Evolutionary conservation across 2,329 filamentous ascomycete genomes (phyloP).

Genomic region (Fusarium solani-melongenae): DNA sequence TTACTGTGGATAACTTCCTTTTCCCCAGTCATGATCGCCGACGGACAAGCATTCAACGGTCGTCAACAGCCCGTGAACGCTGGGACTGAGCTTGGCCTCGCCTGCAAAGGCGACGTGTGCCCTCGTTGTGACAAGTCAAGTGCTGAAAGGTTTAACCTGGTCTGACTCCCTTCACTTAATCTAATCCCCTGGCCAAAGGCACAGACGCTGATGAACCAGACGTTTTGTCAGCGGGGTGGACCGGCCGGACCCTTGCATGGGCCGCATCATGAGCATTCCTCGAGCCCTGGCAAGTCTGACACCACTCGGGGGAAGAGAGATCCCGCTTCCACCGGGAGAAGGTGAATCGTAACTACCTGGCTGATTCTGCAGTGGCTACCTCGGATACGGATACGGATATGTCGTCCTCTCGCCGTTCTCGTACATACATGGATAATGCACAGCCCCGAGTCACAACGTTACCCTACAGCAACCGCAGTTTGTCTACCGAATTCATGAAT

Average conservation of each 20-base stretch:
- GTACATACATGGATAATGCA: neutral
- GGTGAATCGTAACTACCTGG: neutral
- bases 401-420: neutral
- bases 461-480: neutral
- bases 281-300: neutral
- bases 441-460: neutral
- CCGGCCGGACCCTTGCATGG: neutral
- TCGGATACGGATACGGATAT: neutral
- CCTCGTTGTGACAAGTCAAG: neutral
- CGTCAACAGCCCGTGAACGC: neutral
- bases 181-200: neutral
- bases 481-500: neutral
- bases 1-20: slow-evolving; percentile 10
- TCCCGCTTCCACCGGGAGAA: neutral
- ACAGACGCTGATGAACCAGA: neutral
- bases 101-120: neutral
- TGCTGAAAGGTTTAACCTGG: neutral
- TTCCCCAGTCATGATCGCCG: slow-evolving; percentile 8
- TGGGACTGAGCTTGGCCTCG: slow-evolving; percentile 1
- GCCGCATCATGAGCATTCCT: neutral
- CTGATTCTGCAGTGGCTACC: neutral
- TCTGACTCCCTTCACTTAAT: neutral
- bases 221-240: neutral
- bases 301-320: neutral
- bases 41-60: slow-evolving; percentile 17